phyloP scores from a whole-genome alignment of 768 basidiomycete species.

The Boletus rubroflammeus region DNA sequence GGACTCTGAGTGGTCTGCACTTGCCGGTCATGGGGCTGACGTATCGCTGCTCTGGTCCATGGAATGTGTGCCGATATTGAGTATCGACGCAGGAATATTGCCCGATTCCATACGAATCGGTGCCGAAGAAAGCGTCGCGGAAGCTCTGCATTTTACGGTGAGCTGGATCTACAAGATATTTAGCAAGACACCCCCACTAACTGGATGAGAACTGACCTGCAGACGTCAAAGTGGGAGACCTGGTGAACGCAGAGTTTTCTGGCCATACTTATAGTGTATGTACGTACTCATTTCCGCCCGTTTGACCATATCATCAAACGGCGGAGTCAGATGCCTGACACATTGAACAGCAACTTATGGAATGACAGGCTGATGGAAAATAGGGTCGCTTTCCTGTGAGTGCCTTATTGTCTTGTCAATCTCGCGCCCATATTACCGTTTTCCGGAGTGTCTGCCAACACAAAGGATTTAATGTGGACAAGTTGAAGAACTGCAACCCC shows the following conservation, averaged over 20 bases:
- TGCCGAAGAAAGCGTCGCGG: background rate
- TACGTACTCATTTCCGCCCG: background rate
- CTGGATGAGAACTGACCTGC: slow-evolving; percentile 3
- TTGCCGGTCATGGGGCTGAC: slow-evolving; percentile 20
- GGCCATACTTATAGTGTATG: slow-evolving; percentile 2
- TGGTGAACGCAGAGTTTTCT: too few relatives aligned
- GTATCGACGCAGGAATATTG: slow-evolving; percentile 9
- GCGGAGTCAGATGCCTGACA: background rate
- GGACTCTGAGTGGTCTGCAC: slow-evolving; percentile 23
- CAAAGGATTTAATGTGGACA: background rate
- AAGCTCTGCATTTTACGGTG: background rate
- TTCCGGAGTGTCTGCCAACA: background rate
- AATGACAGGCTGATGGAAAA: background rate
- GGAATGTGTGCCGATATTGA: slow-evolving; percentile 15
- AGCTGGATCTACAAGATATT: background rate
- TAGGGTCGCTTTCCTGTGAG: background rate
- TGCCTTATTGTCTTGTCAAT: background rate
- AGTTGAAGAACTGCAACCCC: background rate
- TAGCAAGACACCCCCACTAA: background rate
- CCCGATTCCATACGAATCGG: background rate
- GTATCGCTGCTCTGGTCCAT: slow-evolving; percentile 18
- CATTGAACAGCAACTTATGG: background rate
- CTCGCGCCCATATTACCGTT: background rate
- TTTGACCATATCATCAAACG: background rate
- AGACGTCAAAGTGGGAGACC: background rate